A percentile compares a stretch with the other conserved stretches of the same genome.
phyloP scores from a whole-genome alignment of 1,284 basidiomycete species.

The Marasmius oreades region DNA sequence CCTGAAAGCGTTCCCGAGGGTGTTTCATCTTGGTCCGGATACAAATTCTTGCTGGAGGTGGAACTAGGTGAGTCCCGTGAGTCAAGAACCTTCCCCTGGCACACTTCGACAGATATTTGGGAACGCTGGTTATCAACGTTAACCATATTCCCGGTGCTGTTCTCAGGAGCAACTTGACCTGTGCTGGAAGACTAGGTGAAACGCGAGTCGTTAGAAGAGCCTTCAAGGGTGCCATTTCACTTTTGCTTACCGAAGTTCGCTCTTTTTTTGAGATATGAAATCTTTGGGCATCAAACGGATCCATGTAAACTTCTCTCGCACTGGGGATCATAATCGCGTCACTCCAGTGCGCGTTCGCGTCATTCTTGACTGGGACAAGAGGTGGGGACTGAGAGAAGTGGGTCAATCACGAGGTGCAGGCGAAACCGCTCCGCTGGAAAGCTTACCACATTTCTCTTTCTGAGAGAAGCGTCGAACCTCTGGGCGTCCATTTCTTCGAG shows the following conservation, averaged over 20 bases:
- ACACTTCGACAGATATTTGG: background rate
- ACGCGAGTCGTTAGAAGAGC: background rate
- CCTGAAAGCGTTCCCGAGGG: background rate
- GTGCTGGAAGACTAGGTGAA: background rate
- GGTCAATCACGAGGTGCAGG: no score
- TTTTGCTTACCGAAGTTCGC: background rate
- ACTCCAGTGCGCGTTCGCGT: background rate
- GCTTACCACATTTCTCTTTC: background rate
- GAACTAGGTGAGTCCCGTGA: background rate
- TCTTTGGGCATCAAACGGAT: background rate
- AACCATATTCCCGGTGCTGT: background rate
- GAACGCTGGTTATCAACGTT: background rate
- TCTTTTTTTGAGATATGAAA: conserved; percentile 1
- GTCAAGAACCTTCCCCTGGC: background rate
- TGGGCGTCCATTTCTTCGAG: background rate
- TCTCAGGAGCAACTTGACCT: background rate
- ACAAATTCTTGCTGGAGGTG: background rate
- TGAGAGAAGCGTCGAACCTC: background rate
- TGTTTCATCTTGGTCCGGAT: background rate
- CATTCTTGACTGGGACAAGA: background rate
- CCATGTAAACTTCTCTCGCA: background rate
- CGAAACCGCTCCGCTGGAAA: background rate
- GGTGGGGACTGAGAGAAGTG: background rate
- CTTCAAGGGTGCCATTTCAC: background rate
- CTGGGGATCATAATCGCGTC: conserved; percentile 1